These are phyloP conservation scores for Rhodosporidiobolus odoratus DNA, from an alignment of 768 basidiomycete species.

Conservation along the genomic window DNA sequence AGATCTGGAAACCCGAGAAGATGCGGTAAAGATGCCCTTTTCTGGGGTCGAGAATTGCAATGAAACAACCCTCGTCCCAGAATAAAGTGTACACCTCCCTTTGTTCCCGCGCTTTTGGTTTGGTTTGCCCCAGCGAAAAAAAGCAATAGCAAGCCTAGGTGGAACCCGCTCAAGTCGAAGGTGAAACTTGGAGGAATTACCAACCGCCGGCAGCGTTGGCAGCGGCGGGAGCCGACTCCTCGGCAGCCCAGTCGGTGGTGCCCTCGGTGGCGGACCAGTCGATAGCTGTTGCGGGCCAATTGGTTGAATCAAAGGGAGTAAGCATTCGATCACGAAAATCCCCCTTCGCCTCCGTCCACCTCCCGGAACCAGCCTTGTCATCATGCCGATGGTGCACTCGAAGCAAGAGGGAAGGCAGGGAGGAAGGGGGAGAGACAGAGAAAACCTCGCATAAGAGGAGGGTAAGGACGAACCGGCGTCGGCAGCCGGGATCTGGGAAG, in stretches of 20 bases:
- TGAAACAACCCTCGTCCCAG: neutral
- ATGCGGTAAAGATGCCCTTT: neutral
- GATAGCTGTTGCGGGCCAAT: conserved; percentile 52
- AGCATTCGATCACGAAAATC: conserved; percentile 47
- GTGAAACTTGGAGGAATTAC: neutral
- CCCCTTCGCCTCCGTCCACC: neutral
- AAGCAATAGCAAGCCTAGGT: neutral
- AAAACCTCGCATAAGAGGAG: conserved; percentile 2
- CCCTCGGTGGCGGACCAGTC: conserved; percentile 72
- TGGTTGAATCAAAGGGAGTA: conserved; percentile 8
- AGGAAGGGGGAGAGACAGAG: conserved; percentile 4
- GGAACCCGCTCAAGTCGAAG: neutral
- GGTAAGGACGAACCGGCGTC: conserved; percentile 53
- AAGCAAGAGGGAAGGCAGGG: neutral
- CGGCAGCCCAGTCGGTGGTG: conserved; percentile 75
- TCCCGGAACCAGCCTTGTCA: neutral
- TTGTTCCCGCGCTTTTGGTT: neutral
- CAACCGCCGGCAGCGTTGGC: neutral
- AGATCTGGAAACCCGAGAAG: neutral
- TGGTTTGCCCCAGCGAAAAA: neutral
- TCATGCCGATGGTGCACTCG: neutral
- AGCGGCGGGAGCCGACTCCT: conserved; percentile 2
- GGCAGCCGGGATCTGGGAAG: conserved; percentile 54
- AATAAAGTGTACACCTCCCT: neutral
- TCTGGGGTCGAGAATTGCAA: neutral